Conservation (phyloP, 768 basidiomycete genomes). For the Leccinum fibrillosum region DNA sequence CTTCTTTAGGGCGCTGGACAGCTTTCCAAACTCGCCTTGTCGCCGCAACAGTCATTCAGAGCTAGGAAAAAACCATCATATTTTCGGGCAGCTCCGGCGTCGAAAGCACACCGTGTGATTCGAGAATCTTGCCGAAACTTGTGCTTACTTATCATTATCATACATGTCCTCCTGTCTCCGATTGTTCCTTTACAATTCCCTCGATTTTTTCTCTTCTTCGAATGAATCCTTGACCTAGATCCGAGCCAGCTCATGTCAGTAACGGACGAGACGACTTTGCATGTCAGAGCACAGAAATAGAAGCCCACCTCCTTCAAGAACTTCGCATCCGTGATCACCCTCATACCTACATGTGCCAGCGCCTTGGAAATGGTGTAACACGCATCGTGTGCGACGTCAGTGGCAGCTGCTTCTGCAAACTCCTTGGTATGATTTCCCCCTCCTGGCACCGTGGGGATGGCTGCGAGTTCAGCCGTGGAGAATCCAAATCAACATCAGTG, state of each 20-base stretch:
- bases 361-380: constrained; percentile 67
- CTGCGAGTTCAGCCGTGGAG: constrained; percentile 32
- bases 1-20: no score
- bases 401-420: constrained; percentile 64
- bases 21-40: background rate
- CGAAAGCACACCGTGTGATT: background rate
- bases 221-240: constrained; percentile 47
- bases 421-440: constrained; percentile 78
- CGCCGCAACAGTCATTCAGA: background rate
- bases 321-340: constrained; percentile 60
- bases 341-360: constrained; percentile 65
- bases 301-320: constrained; percentile 55
- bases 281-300: background rate
- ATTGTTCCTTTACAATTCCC: constrained; percentile 4
- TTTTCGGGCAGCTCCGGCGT: background rate
- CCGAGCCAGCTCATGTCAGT: background rate
- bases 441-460: constrained; percentile 67
- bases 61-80: background rate
- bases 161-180: background rate
- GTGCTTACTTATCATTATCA: background rate
- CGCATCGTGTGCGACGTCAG: constrained; percentile 58
- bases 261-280: background rate
- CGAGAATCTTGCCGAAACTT: background rate
- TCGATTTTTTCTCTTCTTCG: constrained; percentile 38
- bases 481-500: background rate